Base-by-base conservation (phyloP, 306 rosid genomes). In the Fagus crenata region DNA sequence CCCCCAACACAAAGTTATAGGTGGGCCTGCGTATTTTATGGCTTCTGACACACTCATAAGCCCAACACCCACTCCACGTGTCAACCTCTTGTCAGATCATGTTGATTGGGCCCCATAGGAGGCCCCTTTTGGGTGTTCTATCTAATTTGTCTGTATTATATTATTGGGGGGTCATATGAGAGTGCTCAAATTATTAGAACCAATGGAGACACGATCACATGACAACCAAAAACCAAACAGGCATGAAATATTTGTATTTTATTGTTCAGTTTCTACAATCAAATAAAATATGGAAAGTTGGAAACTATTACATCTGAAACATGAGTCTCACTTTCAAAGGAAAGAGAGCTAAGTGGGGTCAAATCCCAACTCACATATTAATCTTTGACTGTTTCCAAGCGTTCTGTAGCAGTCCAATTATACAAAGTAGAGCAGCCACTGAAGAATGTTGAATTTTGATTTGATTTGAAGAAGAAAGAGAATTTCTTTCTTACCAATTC, bases 401-500 rank as follows among this genome's bases (percentile, higher is more conserved):
- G 49, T 22, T 18, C 28, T 11, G 36, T 5, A 33, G 64, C 78
- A 37, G 46, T 15, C 9, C 51, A 46, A 46, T 14, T 9, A 46
- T 46, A 46, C 15, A 64, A 63, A 22, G 56, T 39, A 51, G 71
- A 77, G 72, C 77, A 73, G 82, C 77, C 83, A 82, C 61, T 74
- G 69, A 83, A 67, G 83, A 88, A 74, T 77, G 82, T 84, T 82
- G 83, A 80, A 84, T 72, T 78, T 43, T 76, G 49, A 65, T 70
- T 80, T 46, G 43, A 77, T 22, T 22, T 22, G 28, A 22, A 46
- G 22, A 82, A 82, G 90, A 84, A 88, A 63, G 71, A 78, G 18
- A 80, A 1, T 37, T 79, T 81, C 75, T 75, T 87, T 75, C 51
- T 75, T 51, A 82, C 65, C 69, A 58, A 71, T 78, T 73, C 67